These are phyloP conservation scores for Primulina eburnea DNA, from an alignment of 257 asterid genomes.

Conservation along the genomic window DNA sequence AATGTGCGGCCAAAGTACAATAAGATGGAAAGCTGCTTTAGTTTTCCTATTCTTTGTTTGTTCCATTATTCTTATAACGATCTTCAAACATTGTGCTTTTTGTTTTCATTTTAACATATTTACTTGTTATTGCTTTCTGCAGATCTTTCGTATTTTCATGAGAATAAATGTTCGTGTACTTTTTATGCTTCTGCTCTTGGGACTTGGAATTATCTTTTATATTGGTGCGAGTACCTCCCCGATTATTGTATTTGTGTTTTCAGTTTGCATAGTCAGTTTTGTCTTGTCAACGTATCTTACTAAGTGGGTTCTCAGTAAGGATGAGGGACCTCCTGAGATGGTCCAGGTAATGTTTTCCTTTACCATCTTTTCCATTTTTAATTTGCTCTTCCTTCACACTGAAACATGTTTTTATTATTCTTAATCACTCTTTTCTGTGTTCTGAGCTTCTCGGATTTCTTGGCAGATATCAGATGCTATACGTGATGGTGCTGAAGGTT, in stretches of 20 bases:
- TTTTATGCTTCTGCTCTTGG: slow-evolving; percentile 65
- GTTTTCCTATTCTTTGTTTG: neutral
- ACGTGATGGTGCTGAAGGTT: slow-evolving; percentile 99
- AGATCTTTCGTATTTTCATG: slow-evolving; percentile 80
- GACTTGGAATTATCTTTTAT: slow-evolving; percentile 71
- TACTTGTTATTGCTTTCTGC: slow-evolving; percentile 34
- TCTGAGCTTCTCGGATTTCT: slow-evolving; percentile 36
- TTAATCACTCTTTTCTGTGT: slow-evolving; percentile 3
- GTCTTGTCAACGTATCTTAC: slow-evolving; percentile 71
- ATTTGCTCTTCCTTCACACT: neutral
- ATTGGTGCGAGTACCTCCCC: slow-evolving; percentile 93
- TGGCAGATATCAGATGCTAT: slow-evolving; percentile 97
- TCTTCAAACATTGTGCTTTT: neutral
- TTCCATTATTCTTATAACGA: neutral
- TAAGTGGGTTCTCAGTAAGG: slow-evolving; percentile 95
- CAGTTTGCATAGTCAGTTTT: slow-evolving; percentile 84
- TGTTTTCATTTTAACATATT: slow-evolving; percentile 15
- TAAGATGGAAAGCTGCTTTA: neutral
- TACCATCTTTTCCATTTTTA: slow-evolving; percentile 14
- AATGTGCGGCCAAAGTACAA: neutral
- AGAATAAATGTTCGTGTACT: slow-evolving; percentile 80
- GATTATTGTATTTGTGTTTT: slow-evolving; percentile 77
- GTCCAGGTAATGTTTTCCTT: slow-evolving; percentile 54
- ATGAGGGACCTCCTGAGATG: slow-evolving; percentile 99
- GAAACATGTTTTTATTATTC: neutral